Base-by-base conservation (phyloP, 495 filamentous ascomycete species). In the Talaromyces wortmannii region DNA sequence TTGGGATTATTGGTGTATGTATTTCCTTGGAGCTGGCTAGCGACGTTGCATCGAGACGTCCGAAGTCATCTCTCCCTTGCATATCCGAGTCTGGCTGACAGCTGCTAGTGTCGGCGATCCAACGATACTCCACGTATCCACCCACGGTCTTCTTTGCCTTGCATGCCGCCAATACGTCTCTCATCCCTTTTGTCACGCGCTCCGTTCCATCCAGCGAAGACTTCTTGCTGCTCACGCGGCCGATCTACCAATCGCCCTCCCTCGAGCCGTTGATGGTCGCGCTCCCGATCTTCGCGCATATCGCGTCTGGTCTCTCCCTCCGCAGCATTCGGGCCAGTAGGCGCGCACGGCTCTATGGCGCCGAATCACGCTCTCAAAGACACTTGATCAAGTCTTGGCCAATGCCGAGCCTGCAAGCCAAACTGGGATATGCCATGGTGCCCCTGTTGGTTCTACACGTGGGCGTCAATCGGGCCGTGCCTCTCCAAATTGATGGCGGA, bases 111-210 rank as follows among this genome's bases (percentile, higher is more conserved):
- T 79, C 79, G 18, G 85, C 88, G 46, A 73, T 92, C 31, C 92
- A 96, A 64, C 84, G 79, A 67, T 96, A 94, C 77, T 92, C 89
- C 12, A 87, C 87, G 61, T 96, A 96, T 68, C 84, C 87, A 42
- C 91, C 95, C 66, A 85, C 84, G 44, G 64, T 87, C 58, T 97
- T 92, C 79, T 74, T 84, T 48, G 71, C 81, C 50, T 70, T 92
- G 52, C 92, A 97, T 71, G 73, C 94, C 48, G 78, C 86, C 47
- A 96, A 88, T 46, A 89, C 85, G n/a, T 86, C 88, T 2, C 63
- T 91, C 43, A 82, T 90, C 32, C 89, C 89, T 0, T 81, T 92
- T 18, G 53, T 73, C 12, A 83, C 81, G 30, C 72, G 65, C 44
- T 83, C 80, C 23, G 67, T 85, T 6, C 61, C 74, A 31, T 70